Evolutionary conservation across 2,329 filamentous ascomycete genomes (phyloP).

Genomic region (Lecanicillium sp.): DNA sequence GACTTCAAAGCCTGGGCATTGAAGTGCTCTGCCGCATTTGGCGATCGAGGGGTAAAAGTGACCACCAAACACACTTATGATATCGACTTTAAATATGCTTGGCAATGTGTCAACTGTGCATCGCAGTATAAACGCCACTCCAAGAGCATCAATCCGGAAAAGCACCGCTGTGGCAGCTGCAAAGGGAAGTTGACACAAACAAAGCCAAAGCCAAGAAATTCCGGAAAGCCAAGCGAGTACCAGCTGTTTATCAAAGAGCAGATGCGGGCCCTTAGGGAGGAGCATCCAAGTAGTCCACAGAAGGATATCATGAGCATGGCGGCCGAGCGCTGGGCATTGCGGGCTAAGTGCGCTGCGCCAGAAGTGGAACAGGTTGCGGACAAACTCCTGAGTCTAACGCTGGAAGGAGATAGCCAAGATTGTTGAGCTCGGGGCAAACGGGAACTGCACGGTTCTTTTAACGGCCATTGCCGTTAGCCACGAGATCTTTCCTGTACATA

Average conservation of each 20-base stretch:
- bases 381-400: slow-evolving; percentile 18
- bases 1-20: slow-evolving; percentile 73
- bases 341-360: slow-evolving; percentile 6
- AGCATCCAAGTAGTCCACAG: slow-evolving; percentile 50
- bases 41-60: slow-evolving; percentile 59
- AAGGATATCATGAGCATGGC: slow-evolving; percentile 64
- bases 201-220: slow-evolving; percentile 57
- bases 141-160: slow-evolving; percentile 67
- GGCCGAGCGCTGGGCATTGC: slow-evolving; percentile 49
- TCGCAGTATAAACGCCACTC: slow-evolving; percentile 76
- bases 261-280: slow-evolving; percentile 51
- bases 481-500: too few relatives aligned
- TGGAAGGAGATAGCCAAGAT: slow-evolving; percentile 12
- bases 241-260: slow-evolving; percentile 57
- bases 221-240: slow-evolving; percentile 31
- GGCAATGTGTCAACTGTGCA: slow-evolving; percentile 65
- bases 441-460: too few relatives aligned
- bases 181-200: slow-evolving; percentile 64
- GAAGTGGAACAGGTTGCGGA: slow-evolving; percentile 15
- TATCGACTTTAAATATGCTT: slow-evolving; percentile 89
- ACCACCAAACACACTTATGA: slow-evolving; percentile 86
- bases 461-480: too few relatives aligned
- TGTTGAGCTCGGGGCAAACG: too few relatives aligned
- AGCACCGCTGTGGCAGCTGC: slow-evolving; percentile 73
- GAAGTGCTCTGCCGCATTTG: slow-evolving; percentile 49